Conservation (phyloP, 2,329 filamentous ascomycete species). For the Ampelomyces quisqualis region DNA sequence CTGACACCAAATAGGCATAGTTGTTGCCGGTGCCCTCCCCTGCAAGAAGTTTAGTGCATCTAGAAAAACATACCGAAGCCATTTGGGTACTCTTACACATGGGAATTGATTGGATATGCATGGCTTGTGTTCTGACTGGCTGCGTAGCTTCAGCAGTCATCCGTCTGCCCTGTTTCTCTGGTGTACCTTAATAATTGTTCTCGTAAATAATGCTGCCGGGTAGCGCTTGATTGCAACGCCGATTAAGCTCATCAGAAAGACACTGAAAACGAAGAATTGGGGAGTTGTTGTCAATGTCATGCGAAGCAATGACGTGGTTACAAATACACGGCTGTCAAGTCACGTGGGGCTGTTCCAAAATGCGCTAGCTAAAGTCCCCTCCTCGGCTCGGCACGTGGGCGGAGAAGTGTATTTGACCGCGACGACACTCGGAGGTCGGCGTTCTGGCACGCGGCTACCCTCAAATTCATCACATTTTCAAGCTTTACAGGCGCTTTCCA, state of each 20-base stretch:
- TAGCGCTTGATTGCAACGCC: constrained; percentile 29
- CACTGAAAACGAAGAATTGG: constrained; percentile 45
- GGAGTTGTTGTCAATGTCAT: constrained; percentile 50
- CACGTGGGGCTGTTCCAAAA: constrained; percentile 5
- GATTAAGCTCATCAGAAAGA: constrained; percentile 40
- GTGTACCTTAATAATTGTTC: constrained; percentile 22
- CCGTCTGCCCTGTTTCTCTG: background rate
- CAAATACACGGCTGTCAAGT: constrained; percentile 10
- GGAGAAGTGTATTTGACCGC: too few relatives aligned
- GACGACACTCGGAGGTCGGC: background rate
- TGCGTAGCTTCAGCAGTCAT: constrained; percentile 25
- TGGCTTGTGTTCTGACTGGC: constrained; percentile 52
- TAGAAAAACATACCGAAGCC: background rate
- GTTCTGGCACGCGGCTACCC: too few relatives aligned
- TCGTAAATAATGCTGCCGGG: constrained; percentile 21
- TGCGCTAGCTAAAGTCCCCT: too few relatives aligned
- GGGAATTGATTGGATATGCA: constrained; percentile 86
- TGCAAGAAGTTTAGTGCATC: constrained; percentile 39
- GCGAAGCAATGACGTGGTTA: constrained; percentile 29
- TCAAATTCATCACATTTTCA: too few relatives aligned
- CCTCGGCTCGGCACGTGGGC: too few relatives aligned
- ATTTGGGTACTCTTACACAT: constrained; percentile 65
- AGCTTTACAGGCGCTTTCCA: too few relatives aligned
- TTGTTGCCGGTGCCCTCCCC: constrained; percentile 78
- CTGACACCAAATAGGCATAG: constrained; percentile 69